Percentiles rank a stretch among this genome's conserved stretches.
Conservation (phyloP, 108 stramenopile species). For the Cyclotella sp. region DNA sequence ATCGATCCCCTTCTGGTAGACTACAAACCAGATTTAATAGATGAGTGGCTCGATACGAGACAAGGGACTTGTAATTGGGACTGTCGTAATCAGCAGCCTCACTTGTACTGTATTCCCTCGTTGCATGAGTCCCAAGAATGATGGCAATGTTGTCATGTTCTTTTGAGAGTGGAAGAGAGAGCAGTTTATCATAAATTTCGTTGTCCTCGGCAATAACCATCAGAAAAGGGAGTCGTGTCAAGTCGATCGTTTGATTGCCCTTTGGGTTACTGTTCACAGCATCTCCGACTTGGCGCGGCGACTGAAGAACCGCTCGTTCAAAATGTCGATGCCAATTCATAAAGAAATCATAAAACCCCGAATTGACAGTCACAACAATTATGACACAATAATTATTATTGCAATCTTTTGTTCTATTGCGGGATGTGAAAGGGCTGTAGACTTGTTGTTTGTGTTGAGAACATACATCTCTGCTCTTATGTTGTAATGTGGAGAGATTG, state of each 20-base stretch:
- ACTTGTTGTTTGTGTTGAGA: background rate
- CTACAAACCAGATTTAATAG: conserved; percentile 38
- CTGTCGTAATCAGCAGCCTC: conserved; percentile 37
- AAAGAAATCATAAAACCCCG: conserved; percentile 40
- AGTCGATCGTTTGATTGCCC: background rate
- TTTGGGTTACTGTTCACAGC: background rate
- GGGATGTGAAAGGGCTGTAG: background rate
- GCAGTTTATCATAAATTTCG: conserved; percentile 15
- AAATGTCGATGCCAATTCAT: conserved; percentile 35
- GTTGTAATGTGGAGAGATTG: background rate
- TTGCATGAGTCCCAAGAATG: conserved; percentile 9
- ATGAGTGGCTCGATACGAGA: conserved; percentile 36
- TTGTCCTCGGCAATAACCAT: conserved; percentile 39
- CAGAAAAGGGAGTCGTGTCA: conserved; percentile 2
- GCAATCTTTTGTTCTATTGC: background rate
- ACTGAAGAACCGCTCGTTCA: background rate
- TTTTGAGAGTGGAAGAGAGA: background rate
- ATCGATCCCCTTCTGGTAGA: background rate
- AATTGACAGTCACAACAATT: conserved; percentile 33
- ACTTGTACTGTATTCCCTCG: background rate
- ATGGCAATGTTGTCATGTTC: background rate
- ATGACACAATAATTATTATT: conserved; percentile 1
- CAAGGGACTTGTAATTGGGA: conserved; percentile 31
- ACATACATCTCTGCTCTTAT: background rate
- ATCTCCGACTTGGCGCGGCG: background rate